Evolutionary conservation across 176 grass and related monocot genomes (phyloP).

Genomic region (Elaeis guineensis): DNA sequence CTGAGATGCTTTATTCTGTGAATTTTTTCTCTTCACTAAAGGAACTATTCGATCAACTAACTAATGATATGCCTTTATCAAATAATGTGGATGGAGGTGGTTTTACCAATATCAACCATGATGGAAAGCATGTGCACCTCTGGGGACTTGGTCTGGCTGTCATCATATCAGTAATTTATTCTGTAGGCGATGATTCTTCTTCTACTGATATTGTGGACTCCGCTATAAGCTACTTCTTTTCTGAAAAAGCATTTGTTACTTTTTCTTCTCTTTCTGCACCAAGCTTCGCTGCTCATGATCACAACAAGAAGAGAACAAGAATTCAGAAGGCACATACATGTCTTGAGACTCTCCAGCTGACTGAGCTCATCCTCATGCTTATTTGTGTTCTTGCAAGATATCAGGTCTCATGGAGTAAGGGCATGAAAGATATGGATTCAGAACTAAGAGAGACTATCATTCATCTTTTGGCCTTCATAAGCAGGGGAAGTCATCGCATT

Average conservation of each 20-base stretch:
- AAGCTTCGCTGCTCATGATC: constrained; percentile 30
- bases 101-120: constrained; percentile 12
- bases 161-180: constrained; percentile 60
- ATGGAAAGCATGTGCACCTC: constrained; percentile 46
- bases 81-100: constrained; percentile 20
- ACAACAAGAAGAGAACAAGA: constrained; percentile 47
- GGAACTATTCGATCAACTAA: constrained; percentile 42
- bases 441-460: constrained; percentile 66
- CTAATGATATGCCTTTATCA: constrained; percentile 32
- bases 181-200: constrained; percentile 50
- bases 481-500: constrained; percentile 43
- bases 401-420: constrained; percentile 35
- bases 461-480: constrained; percentile 86
- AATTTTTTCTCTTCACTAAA: constrained; percentile 75
- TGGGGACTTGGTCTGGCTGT: constrained; percentile 65
- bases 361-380: constrained; percentile 63
- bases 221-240: constrained; percentile 49
- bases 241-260: constrained; percentile 53
- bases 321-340: constrained; percentile 47
- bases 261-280: constrained; percentile 76
- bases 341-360: constrained; percentile 57
- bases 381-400: constrained; percentile 61
- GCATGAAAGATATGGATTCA: constrained; percentile 60
- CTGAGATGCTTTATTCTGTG: constrained; percentile 62
- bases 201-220: constrained; percentile 35